Evolutionary conservation across 805 yeast genomes (phyloP), one percentile per base, ranked within the genome.

Genomic region (Yamadazyma nakazawae): DNA sequence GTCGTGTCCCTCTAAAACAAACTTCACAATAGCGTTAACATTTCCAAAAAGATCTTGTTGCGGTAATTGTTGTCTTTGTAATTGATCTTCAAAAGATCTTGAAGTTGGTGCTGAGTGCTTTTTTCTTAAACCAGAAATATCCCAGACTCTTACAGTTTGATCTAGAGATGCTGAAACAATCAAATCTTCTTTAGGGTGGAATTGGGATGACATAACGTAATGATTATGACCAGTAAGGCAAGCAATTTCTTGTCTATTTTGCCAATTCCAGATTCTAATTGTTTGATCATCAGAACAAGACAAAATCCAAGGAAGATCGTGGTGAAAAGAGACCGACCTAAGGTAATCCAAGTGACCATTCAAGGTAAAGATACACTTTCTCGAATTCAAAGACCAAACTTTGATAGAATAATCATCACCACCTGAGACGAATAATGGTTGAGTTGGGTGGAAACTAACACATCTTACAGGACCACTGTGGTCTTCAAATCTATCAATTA

Each of bases 121-220:
- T 74, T 92, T 89, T 66, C 96, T 81, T 62, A 94, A 79, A 2
- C 96, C 97, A 12, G 95, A 81, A 55, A 94, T 92, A 70, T 95
- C 99, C 99, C 99, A 94, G 34, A 94, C 96, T 59, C 99, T 84
- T 32, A 94, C 97, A n/a, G 97, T 89, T 72, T 90, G 97, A 74
- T 94, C 99, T 64, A 95, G 77, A 3, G 97, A 91, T 3, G 97
- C 95, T 30, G 96, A 88, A 21, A 94, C 97, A 57, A 94, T 84
- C 59, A 95, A 76, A 67, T 94, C 98, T 58, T 95, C 97, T 40
- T 84, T 74, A 38, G 97, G 97, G 65, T 94, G 99, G 79, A 94
- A 94, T 67, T 88, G 95, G 2, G 99, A 98, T 58, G 95, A 87
- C 94, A 94, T 88, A 46, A 94, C 97, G 68, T 95, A 94, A 72